Conservation (phyloP, 2,329 filamentous ascomycete species). For the Xylaria digitata region DNA sequence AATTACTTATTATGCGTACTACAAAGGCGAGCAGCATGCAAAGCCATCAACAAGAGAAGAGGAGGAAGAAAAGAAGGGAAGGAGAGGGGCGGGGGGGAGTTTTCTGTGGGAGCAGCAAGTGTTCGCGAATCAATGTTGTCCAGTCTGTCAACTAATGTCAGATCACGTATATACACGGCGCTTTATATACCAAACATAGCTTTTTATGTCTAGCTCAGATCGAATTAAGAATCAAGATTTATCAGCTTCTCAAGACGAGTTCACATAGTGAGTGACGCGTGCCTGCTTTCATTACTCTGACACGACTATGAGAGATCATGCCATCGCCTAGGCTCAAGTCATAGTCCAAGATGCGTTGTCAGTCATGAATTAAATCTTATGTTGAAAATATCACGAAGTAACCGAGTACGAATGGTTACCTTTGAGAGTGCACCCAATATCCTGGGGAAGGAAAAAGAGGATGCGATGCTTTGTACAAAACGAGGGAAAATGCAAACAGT, state of each 20-base stretch:
- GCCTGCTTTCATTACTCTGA: too few relatives aligned
- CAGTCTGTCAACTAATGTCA: neutral
- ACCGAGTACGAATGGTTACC: neutral
- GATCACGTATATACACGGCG: constrained; percentile 20
- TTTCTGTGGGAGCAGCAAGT: neutral
- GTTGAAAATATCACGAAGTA: neutral
- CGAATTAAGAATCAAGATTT: too few relatives aligned
- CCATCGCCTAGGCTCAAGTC: neutral
- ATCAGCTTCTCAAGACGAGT: neutral
- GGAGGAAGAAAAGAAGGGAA: neutral
- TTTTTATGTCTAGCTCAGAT: constrained; percentile 4
- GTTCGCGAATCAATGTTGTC: constrained; percentile 1
- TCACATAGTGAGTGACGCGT: too few relatives aligned
- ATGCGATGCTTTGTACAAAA: neutral
- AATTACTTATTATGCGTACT: constrained; percentile 4
- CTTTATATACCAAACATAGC: constrained; percentile 16
- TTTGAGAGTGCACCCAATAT: neutral
- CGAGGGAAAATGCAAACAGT: constrained; percentile 13
- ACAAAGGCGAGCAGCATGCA: constrained; percentile 12
- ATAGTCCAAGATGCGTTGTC: neutral
- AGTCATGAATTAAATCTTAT: too few relatives aligned
- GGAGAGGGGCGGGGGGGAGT: neutral
- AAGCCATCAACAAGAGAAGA: neutral
- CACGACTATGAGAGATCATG: neutral
- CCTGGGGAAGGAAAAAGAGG: neutral